Evolutionary conservation across 129 eudicot genomes (phyloP).

Genomic region (Gnaphalium uliginosum): DNA sequence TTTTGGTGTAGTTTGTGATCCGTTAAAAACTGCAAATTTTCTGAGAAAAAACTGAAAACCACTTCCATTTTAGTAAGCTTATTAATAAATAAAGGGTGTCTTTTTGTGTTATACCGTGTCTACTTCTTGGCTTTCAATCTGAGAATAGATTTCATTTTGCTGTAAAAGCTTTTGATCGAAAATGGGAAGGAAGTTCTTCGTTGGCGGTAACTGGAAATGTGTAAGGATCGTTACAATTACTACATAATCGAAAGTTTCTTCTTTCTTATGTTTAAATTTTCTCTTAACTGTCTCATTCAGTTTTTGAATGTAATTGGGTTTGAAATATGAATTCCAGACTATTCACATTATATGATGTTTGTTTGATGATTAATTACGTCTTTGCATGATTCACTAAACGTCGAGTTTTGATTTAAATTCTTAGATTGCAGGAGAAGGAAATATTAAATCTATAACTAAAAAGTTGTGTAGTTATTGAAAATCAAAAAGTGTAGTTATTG

Average conservation of each 20-base stretch:
- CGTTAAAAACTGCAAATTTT: slow-evolving; percentile 26
- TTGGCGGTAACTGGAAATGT: slow-evolving; percentile 15
- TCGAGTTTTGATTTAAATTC: too few species aligned
- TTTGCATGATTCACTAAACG: too few species aligned
- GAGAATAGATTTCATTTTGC: background rate
- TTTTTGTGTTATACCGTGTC: slow-evolving; percentile 11
- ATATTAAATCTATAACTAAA: too few species aligned
- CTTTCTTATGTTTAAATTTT: background rate
- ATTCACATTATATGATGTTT: too few species aligned
- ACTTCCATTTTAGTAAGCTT: slow-evolving; percentile 27
- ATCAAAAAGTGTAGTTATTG: too few species aligned
- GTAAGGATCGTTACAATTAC: background rate
- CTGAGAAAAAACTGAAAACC: slow-evolving; percentile 25
- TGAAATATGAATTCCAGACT: too few species aligned
- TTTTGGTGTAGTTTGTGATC: slow-evolving; percentile 12
- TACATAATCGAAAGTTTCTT: background rate
- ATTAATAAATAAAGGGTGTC: background rate
- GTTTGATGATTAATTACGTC: too few species aligned
- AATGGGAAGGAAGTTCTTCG: slow-evolving; percentile 1
- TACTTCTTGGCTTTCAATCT: background rate
- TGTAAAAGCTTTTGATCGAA: background rate
- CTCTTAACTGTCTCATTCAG: background rate
- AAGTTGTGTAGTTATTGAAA: too few species aligned
- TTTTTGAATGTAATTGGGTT: background rate
- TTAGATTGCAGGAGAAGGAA: too few species aligned